Evolutionary conservation across 495 filamentous ascomycete genomes (phyloP).

Genomic region (Penicillium arizonense): DNA sequence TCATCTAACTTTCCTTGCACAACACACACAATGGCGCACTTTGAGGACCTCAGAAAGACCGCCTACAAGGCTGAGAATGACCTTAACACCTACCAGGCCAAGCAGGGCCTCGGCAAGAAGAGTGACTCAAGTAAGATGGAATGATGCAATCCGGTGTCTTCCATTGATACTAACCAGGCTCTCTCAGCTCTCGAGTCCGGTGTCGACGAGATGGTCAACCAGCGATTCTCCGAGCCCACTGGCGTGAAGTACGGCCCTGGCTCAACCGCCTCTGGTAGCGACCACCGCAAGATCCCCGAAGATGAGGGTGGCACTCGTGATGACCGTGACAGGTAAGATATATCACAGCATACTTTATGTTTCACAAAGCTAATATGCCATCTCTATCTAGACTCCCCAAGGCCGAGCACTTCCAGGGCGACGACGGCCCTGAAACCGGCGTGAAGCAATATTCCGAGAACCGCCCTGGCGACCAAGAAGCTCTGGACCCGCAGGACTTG

Average conservation of each 20-base stretch:
- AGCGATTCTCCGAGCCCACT: slow-evolving; percentile 43
- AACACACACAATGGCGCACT: slow-evolving; percentile 30
- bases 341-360: not conserved
- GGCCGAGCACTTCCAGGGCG: slow-evolving; percentile 49
- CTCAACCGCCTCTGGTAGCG: slow-evolving; percentile 47
- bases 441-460: slow-evolving; percentile 31
- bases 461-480: slow-evolving; percentile 44
- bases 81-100: slow-evolving; percentile 53
- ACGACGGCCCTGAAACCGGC: slow-evolving; percentile 53
- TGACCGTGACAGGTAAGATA: slow-evolving; percentile 40
- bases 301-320: slow-evolving; percentile 51
- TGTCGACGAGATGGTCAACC: slow-evolving; percentile 44
- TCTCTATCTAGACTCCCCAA: slow-evolving; percentile 33
- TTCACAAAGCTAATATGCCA: slow-evolving; percentile 1
- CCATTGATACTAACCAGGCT: not conserved
- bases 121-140: slow-evolving; percentile 46
- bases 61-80: slow-evolving; percentile 48
- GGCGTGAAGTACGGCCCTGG: slow-evolving; percentile 46
- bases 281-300: slow-evolving; percentile 50
- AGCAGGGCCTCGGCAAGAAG: slow-evolving; percentile 41
- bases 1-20: not conserved
- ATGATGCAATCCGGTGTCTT: not conserved
- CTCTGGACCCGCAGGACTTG: slow-evolving; percentile 29
- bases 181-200: slow-evolving; percentile 50
- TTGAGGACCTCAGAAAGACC: slow-evolving; percentile 38